phyloP scores from a whole-genome alignment of 352 stramenopile genomes.

The Pythium folliculosum region DNA sequence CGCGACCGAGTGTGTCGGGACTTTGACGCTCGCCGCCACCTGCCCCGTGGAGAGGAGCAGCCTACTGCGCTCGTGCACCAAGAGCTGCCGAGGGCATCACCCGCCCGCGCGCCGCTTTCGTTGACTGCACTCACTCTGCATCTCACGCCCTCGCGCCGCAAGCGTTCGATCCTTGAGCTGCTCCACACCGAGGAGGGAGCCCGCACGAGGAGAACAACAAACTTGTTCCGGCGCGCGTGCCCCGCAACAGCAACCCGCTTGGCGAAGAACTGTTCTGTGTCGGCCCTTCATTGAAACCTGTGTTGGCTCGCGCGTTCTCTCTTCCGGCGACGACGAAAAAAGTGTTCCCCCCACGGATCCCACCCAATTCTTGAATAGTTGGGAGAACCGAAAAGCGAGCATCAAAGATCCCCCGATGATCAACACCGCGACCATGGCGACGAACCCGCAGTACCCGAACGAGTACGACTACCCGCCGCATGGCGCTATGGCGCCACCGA shows the following conservation, averaged over 20 bases:
- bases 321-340: not conserved
- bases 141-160: conserved; percentile 17
- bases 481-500: conserved; percentile 7
- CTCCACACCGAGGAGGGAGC: conserved; percentile 1
- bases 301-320: not conserved
- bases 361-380: not conserved
- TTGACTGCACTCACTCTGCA: conserved; percentile 23
- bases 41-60: conserved; percentile 5
- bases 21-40: conserved; percentile 10
- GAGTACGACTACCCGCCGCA: conserved; percentile 27
- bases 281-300: not conserved
- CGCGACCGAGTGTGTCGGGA: conserved; percentile 16
- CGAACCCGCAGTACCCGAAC: conserved; percentile 25
- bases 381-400: conserved; percentile 3
- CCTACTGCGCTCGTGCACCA: conserved; percentile 23
- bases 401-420: conserved; percentile 9
- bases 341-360: not conserved
- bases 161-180: conserved; percentile 6
- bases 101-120: not conserved
- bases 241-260: no score
- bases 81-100: conserved; percentile 20
- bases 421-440: conserved; percentile 26
- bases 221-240: no score
- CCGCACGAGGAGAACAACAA: no score
- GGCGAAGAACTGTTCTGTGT: not conserved